Evolutionary conservation across 2,329 filamentous ascomycete genomes (phyloP).

Genomic region (Aureobasidium sp.): DNA sequence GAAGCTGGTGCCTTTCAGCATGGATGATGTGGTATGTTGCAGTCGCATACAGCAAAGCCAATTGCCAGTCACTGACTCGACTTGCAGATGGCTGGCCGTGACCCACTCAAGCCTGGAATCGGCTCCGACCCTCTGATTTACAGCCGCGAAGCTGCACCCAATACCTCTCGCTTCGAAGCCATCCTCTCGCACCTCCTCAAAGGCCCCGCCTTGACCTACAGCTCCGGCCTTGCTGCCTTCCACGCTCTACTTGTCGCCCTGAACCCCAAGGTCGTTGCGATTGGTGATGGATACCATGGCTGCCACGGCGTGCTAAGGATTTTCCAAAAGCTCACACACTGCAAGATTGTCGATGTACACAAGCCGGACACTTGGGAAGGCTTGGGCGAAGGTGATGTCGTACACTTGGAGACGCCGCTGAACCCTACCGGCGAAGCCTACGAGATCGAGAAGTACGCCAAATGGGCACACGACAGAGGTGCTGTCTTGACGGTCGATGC

Average conservation of each 20-base stretch:
- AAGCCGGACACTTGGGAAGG: slow-evolving; percentile 39
- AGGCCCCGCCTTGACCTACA: slow-evolving; percentile 65
- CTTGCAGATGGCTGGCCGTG: slow-evolving; percentile 12
- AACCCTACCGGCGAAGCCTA: slow-evolving; percentile 83
- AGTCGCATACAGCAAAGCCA: background rate
- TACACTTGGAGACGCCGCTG: slow-evolving; percentile 88
- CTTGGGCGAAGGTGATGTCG: slow-evolving; percentile 68
- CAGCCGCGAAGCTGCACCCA: slow-evolving; percentile 70
- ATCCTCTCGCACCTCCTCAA: slow-evolving; percentile 66
- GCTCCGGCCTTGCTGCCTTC: slow-evolving; percentile 78
- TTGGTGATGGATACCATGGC: slow-evolving; percentile 84
- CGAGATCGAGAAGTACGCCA: slow-evolving; percentile 62
- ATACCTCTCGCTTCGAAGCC: slow-evolving; percentile 74
- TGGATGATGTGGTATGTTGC: slow-evolving; percentile 43
- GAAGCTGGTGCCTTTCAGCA: slow-evolving; percentile 44
- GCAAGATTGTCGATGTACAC: slow-evolving; percentile 60
- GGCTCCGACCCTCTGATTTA: slow-evolving; percentile 63
- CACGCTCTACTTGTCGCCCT: slow-evolving; percentile 78
- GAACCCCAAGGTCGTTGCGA: slow-evolving; percentile 74
- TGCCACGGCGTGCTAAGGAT: slow-evolving; percentile 77
- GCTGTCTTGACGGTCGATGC: slow-evolving; percentile 77
- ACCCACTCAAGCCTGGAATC: slow-evolving; percentile 32
- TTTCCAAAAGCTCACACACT: slow-evolving; percentile 64
- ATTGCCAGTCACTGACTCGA: background rate
- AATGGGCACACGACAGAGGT: slow-evolving; percentile 61